Evolutionary conservation across 768 basidiomycete species (phyloP).

Genomic region (Rossbeevera mucosa): DNA sequence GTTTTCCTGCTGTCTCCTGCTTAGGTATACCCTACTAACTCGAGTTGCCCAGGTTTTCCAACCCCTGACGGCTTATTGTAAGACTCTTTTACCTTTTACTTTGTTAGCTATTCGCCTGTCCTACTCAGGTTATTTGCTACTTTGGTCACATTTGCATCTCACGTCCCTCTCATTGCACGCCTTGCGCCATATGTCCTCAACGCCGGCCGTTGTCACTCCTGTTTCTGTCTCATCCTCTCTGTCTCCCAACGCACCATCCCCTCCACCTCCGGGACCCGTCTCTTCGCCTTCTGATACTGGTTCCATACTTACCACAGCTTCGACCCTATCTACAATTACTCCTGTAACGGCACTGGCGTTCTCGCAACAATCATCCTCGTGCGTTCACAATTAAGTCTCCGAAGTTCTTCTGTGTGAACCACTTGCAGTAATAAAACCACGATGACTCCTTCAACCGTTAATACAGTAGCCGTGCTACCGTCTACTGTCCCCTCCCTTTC

Average conservation of each 20-base stretch:
- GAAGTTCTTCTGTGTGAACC: conserved; percentile 12
- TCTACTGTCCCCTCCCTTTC: conserved; percentile 9
- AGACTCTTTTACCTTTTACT: conserved; percentile 5
- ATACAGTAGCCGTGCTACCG: conserved; percentile 9
- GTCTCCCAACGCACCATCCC: conserved; percentile 9
- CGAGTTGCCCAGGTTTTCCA: background rate
- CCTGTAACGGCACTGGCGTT: conserved; percentile 10
- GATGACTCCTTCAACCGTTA: conserved; percentile 10
- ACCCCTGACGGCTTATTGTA: background rate
- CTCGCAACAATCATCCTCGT: conserved; percentile 19
- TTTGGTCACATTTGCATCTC: conserved; percentile 7
- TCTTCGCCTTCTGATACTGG: conserved; percentile 13
- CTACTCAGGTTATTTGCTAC: conserved; percentile 3
- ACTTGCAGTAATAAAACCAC: conserved; percentile 11
- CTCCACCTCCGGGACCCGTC: conserved; percentile 3
- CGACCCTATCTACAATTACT: conserved; percentile 9
- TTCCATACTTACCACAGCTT: conserved; percentile 19
- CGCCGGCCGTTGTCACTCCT: conserved; percentile 12
- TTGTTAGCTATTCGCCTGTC: conserved; percentile 2
- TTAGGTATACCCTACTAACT: background rate
- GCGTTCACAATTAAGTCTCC: conserved; percentile 14
- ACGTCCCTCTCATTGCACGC: conserved; percentile 6
- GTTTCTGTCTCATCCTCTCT: conserved; percentile 4
- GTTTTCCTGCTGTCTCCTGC: conserved; percentile 1
- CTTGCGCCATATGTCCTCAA: conserved; percentile 20